phyloP scores from a whole-genome alignment of 805 yeast species.

The Candida alai region DNA sequence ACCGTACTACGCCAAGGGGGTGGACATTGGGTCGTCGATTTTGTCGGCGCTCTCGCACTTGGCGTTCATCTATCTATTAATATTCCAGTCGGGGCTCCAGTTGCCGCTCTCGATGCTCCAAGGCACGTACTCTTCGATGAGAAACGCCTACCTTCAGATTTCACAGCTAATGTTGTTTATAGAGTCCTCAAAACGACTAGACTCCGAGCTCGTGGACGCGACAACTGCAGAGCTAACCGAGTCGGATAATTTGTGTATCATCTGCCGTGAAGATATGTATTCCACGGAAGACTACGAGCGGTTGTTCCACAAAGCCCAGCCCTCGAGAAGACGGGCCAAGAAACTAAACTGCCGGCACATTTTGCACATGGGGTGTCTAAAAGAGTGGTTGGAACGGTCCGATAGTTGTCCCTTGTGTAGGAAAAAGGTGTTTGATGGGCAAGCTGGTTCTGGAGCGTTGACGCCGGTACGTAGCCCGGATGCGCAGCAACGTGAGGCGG shows the following conservation, averaged over 20 bases:
- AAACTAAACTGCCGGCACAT: constrained; percentile 82
- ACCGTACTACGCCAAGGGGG: constrained; percentile 50
- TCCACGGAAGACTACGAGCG: constrained; percentile 35
- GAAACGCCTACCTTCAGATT: constrained; percentile 26
- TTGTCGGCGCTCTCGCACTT: constrained; percentile 27
- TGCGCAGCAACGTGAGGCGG: constrained; percentile 3
- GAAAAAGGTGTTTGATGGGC: constrained; percentile 48
- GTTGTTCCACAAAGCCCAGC: constrained; percentile 14
- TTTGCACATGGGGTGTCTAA: constrained; percentile 83
- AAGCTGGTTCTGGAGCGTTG: background rate
- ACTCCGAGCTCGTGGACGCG: constrained; percentile 60
- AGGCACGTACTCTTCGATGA: constrained; percentile 42
- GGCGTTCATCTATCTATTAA: constrained; percentile 31
- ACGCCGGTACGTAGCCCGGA: background rate
- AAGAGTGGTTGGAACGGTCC: constrained; percentile 89
- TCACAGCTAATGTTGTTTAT: constrained; percentile 47
- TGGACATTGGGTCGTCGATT: constrained; percentile 51
- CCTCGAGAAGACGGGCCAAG: constrained; percentile 57
- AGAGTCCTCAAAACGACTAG: constrained; percentile 59
- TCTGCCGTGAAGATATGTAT: constrained; percentile 88
- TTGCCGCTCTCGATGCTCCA: constrained; percentile 40
- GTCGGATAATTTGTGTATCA: constrained; percentile 69
- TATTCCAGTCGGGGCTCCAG: constrained; percentile 26
- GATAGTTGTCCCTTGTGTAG: constrained; percentile 94
- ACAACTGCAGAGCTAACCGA: constrained; percentile 51